These are phyloP conservation scores for Metrosideros polymorpha DNA, from an alignment of 441 rosid species.

Conservation along the genomic window DNA sequence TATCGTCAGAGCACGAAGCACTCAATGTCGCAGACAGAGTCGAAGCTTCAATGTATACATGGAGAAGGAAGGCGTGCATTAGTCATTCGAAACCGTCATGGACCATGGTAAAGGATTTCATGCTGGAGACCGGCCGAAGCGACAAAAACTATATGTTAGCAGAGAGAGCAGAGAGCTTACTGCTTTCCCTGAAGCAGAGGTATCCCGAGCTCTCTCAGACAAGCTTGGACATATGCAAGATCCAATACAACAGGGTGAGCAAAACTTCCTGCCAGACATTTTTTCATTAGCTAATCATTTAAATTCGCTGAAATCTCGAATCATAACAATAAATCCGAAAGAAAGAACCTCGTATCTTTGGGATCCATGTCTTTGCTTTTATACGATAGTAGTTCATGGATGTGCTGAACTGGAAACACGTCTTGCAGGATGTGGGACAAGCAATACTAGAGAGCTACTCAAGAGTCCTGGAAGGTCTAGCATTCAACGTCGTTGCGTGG, in stretches of 20 bases:
- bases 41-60: conserved; percentile 58
- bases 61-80: conserved; percentile 70
- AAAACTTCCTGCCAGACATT: neutral
- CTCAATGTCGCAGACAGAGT: conserved; percentile 51
- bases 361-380: neutral
- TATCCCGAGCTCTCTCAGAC: conserved; percentile 65
- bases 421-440: conserved; percentile 2
- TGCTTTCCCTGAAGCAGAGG: conserved; percentile 59
- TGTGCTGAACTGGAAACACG: neutral
- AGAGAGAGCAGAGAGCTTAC: conserved; percentile 48
- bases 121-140: conserved; percentile 39
- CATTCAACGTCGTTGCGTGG: neutral
- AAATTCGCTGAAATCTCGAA: neutral
- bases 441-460: neutral
- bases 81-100: conserved; percentile 51
- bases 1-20: conserved; percentile 58
- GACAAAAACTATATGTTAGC: conserved; percentile 56
- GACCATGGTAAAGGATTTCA: conserved; percentile 52
- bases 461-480: neutral
- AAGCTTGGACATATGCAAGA: conserved; percentile 60
- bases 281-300: neutral
- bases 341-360: neutral
- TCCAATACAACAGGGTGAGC: conserved; percentile 53
- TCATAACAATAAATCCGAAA: neutral
- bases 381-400: neutral